Evolutionary conservation across 2,329 filamentous ascomycete genomes (phyloP), one percentile per base, ranked within the genome.

Genomic region (Sarocladium brachiariae): DNA sequence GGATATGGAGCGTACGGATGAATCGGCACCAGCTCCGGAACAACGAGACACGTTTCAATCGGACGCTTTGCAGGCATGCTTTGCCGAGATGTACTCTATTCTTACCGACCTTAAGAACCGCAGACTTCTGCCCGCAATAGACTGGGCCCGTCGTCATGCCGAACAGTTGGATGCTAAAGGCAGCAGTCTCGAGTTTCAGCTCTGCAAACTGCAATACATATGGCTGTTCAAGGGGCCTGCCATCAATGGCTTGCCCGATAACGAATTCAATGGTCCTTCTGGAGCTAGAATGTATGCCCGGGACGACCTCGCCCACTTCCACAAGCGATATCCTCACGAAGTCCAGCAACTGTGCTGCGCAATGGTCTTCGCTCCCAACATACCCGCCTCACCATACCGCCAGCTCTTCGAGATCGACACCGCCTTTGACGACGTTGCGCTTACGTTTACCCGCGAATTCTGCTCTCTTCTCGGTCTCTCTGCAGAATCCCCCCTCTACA

Each of bases 131-230:
- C 89, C 90, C 0, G 93, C 93, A 1, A 97, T 99, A 21, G 71
- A 80, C 50, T 99, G 93, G 93, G 89, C 93, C 1, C 75, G 83
- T 33, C 63, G 76, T 23, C 86, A 96, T 60, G 84, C 83, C 52
- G 66, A 69, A 4, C 74, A 83, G 23, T 76, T 99, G 2, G 89
- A 96, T 61, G 77, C 80, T 3, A 80, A 89, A 45, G 92, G 91
- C 2, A 96, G 89, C 61, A 96, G 95, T 59, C 79, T 99, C 2
- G 92, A 97, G 64, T 99, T 97, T 56, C 92, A 99, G 62, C 81
- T 99, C 2, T 89, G 85, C 69, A 87, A 89, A 56, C 75, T 97
- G 16, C 89, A 96, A 58, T 99, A 88, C 59, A 79, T 97, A 30
- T 92, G 88, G 79, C 77, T 96, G 1, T 96, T 95, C 67, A 81